A percentile compares a stretch with the other conserved stretches of the same genome.
Conservation (phyloP, 2,329 filamentous ascomycete genomes). For the Sporothrix euskadiensis region DNA sequence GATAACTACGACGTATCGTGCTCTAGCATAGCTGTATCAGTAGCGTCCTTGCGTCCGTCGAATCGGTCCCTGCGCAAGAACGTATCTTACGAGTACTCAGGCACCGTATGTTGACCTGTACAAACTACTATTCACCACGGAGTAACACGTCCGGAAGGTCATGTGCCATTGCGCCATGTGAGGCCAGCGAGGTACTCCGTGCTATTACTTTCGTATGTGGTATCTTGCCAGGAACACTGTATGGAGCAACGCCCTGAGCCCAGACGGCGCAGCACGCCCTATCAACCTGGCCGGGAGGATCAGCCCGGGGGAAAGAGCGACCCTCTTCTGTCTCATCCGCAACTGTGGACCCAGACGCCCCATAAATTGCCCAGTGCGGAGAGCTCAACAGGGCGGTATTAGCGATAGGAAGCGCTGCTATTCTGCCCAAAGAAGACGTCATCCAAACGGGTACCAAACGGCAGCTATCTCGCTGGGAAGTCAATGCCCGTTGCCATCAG, state of each 20-base stretch:
- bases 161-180: conserved; percentile 24
- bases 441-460: not conserved
- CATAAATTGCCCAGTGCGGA: conserved; percentile 25
- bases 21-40: conserved; percentile 6
- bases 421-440: conserved; percentile 14
- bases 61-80: not conserved
- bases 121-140: not conserved
- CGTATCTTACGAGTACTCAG: not conserved
- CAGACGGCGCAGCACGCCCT: not conserved
- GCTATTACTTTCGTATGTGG: too few species aligned
- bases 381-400: conserved; percentile 8
- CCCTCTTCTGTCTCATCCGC: not conserved
- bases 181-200: conserved; percentile 5
- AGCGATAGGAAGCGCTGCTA: not conserved
- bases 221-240: not conserved
- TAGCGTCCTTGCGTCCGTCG: not conserved
- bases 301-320: not conserved
- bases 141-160: conserved; percentile 13
- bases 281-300: conserved; percentile 4
- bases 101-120: not conserved
- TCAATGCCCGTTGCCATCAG: not conserved
- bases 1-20: not conserved
- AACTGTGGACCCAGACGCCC: conserved; percentile 5
- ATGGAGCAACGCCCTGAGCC: conserved; percentile 5
- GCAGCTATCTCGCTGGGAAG: not conserved